Evolutionary conservation across 352 stramenopile genomes (phyloP), one percentile per base, ranked within the genome.

Genomic region (Lagenidium giganteum): DNA sequence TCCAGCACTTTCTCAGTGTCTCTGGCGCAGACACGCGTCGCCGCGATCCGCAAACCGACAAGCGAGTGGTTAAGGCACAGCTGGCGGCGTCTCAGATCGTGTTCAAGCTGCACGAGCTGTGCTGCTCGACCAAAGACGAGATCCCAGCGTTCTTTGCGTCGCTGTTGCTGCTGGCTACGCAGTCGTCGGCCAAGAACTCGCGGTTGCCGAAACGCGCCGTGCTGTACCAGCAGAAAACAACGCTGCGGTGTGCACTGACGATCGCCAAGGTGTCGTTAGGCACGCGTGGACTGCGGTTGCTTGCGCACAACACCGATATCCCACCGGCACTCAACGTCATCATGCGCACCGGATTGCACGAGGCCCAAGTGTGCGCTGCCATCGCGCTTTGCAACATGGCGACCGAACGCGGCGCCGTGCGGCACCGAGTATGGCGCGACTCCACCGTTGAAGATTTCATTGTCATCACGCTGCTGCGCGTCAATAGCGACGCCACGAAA

Each of bases 341-440:
- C 56, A 87, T 89, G 76, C 71, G 79, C 8, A 83, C 69, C 9
- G 77, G 72, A 12, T 62, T 83, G 12, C 69, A 85, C 28, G 70
- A 83, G 28, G 77, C 76, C n/a, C 78, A 91, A 24, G 56, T 87
- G 22, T 87, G 68, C 43, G 73, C 71, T 4, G 76, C 77, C 26
- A 70, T 86, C 27, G 74, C 69, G 21, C 53, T 91, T 8, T 89
- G 79, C 49, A 88, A 91, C 51, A 47, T 91, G 14, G 74, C 74
- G 25, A 67, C 68, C 8, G 68, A 82, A 49, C 57, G 64, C 17
- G 54, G 57, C n/a, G 20, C 57, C 18, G 22, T 58, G 17, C 46
- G 42, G 13, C 43, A 46, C 3, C 67, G 61, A 5, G 44, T 83
- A 5, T 84, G 71, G 71, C 49, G 54, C 12, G 61, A 86, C 25